These are phyloP conservation scores for Aspergillus kassunensis DNA, from an alignment of 495 filamentous ascomycete genomes.

Conservation along the genomic window DNA sequence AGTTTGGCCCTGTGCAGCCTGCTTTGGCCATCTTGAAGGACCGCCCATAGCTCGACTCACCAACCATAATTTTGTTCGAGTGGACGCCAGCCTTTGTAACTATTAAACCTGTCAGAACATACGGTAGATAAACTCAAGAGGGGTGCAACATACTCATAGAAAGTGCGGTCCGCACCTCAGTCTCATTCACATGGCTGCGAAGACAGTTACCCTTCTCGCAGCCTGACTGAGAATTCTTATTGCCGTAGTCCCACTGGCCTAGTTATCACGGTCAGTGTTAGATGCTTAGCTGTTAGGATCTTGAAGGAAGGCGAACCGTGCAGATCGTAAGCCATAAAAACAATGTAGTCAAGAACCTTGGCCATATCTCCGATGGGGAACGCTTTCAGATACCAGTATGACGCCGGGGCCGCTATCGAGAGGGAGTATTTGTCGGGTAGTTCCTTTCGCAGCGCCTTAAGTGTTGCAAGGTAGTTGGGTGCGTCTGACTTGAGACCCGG, in stretches of 20 bases:
- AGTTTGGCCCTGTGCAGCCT: constrained; percentile 5
- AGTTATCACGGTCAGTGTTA: not conserved
- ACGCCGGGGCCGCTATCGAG: constrained; percentile 23
- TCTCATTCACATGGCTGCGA: constrained; percentile 36
- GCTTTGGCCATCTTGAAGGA: constrained; percentile 13
- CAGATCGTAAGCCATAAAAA: constrained; percentile 38
- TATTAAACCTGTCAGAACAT: too few relatives aligned
- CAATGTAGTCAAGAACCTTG: constrained; percentile 28
- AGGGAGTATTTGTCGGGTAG: constrained; percentile 6
- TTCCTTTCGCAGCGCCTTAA: constrained; percentile 6
- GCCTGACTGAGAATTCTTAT: too few relatives aligned
- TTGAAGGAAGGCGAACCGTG: constrained; percentile 13
- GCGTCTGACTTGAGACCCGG: constrained; percentile 18
- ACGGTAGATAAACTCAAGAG: too few relatives aligned
- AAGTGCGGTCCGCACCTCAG: constrained; percentile 36
- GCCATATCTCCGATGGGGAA: constrained; percentile 28
- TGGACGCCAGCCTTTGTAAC: constrained; percentile 48
- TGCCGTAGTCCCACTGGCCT: too few relatives aligned
- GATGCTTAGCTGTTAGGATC: not conserved
- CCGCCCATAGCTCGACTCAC: constrained; percentile 29
- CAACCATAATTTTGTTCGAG: constrained; percentile 34
- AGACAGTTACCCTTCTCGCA: constrained; percentile 38
- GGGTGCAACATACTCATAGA: too few relatives aligned
- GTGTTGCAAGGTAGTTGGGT: constrained; percentile 23
- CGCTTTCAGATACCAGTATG: constrained; percentile 30